phyloP scores from a whole-genome alignment of 768 basidiomycete species.

The Amanita exitialis region DNA sequence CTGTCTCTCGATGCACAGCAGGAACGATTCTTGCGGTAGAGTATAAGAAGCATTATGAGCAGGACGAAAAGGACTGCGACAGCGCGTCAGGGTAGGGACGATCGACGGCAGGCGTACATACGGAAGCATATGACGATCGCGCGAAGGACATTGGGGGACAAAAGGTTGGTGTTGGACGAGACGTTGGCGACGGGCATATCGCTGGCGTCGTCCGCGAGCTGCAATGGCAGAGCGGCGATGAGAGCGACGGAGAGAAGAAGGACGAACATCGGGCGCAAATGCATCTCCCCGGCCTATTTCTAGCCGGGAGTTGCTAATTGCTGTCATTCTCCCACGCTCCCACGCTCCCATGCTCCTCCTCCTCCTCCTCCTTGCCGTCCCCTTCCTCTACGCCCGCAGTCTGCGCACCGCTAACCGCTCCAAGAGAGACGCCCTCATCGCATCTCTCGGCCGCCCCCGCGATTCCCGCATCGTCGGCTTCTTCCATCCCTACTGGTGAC shows the following conservation, averaged over 20 bases:
- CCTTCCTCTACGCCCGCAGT: neutral
- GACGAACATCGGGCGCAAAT: neutral
- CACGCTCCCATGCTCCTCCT: neutral
- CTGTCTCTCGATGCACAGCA: no score
- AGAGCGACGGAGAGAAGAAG: neutral
- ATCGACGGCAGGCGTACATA: neutral
- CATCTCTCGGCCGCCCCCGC: neutral
- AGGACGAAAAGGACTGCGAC: slow-evolving; percentile 1
- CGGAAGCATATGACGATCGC: neutral
- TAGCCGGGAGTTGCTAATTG: no score
- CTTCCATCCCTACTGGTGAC: slow-evolving; percentile 95
- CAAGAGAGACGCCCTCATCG: neutral
- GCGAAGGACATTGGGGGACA: neutral
- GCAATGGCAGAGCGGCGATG: neutral
- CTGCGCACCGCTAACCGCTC: neutral
- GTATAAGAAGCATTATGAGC: neutral
- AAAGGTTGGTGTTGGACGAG: neutral
- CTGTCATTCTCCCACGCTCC: neutral
- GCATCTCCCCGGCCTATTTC: no score
- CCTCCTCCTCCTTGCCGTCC: neutral
- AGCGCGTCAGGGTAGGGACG: neutral
- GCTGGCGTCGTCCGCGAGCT: no score
- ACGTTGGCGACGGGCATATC: neutral
- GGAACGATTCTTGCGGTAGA: neutral
- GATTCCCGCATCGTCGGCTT: slow-evolving; percentile 53